These are phyloP conservation scores for Picea glauca DNA, from an alignment of 75 land plant genomes.

Conservation along the genomic window DNA sequence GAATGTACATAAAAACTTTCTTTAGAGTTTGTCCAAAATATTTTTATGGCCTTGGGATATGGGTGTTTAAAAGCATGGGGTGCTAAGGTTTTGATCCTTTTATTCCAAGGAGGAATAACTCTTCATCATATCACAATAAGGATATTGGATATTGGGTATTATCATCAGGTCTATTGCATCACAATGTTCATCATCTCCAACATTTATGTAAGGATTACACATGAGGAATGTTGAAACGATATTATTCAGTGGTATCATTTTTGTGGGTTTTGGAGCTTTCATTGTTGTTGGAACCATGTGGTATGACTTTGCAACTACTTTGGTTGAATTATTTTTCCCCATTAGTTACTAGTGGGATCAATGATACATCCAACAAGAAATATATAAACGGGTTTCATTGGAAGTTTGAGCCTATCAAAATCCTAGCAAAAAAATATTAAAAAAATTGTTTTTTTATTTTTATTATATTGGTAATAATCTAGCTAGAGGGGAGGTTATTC, in stretches of 20 bases:
- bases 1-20: too few species aligned
- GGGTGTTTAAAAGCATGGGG: background rate
- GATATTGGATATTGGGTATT: slow-evolving; percentile 7
- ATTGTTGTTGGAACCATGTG: slow-evolving; percentile 25
- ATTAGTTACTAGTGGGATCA: slow-evolving; percentile 9
- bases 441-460: slow-evolving; percentile 20
- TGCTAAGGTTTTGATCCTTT: background rate
- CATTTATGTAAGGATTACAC: background rate
- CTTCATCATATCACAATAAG: background rate
- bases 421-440: slow-evolving; percentile 21
- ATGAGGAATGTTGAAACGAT: background rate
- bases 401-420: slow-evolving; percentile 8
- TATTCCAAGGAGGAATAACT: background rate
- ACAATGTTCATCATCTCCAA: background rate
- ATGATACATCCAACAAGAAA: slow-evolving; percentile 17
- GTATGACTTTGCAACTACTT: slow-evolving; percentile 10
- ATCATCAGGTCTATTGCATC: slow-evolving; percentile 9
- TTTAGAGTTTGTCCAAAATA: too few species aligned
- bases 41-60: too few species aligned
- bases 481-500: background rate
- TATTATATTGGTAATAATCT: slow-evolving; percentile 30
- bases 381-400: background rate
- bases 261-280: slow-evolving; percentile 13
- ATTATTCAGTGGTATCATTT: slow-evolving; percentile 14
- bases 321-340: slow-evolving; percentile 10